Percentiles rank a stretch among this genome's conserved stretches.
Conservation (phyloP, 2,329 filamentous ascomycete species). For the Penicillium vulpinum region DNA sequence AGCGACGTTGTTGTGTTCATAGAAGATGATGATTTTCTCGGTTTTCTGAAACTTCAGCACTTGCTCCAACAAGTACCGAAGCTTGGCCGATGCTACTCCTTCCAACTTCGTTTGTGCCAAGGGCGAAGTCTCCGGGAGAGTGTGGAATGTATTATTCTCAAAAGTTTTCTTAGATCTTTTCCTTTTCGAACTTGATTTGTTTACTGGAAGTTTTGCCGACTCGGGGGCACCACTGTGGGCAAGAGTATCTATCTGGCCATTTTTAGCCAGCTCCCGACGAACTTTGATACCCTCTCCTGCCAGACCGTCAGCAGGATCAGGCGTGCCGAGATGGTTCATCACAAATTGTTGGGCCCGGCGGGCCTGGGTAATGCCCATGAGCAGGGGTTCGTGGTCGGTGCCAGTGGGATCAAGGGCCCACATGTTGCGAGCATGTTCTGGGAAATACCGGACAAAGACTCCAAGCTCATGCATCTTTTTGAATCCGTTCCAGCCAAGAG, state of each 20-base stretch:
- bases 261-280: slow-evolving; percentile 29
- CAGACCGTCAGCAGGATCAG: slow-evolving; percentile 44
- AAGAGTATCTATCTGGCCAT: slow-evolving; percentile 12
- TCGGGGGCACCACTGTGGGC: slow-evolving; percentile 20
- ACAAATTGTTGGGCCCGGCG: slow-evolving; percentile 58
- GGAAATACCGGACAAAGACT: slow-evolving; percentile 68
- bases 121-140: slow-evolving; percentile 47
- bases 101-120: slow-evolving; percentile 63
- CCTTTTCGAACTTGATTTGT: slow-evolving; percentile 27
- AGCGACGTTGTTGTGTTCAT: slow-evolving; percentile 82
- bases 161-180: slow-evolving; percentile 34
- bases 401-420: slow-evolving; percentile 66
- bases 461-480: slow-evolving; percentile 76
- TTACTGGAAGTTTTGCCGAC: slow-evolving; percentile 9
- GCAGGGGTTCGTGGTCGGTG: slow-evolving; percentile 45
- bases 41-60: slow-evolving; percentile 66
- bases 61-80: slow-evolving; percentile 78
- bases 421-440: slow-evolving; percentile 56
- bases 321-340: slow-evolving; percentile 34
- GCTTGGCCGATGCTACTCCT: slow-evolving; percentile 83
- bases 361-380: slow-evolving; percentile 60
- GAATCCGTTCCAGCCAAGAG: slow-evolving; percentile 65
- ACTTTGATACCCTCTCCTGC: slow-evolving; percentile 44
- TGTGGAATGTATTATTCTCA: slow-evolving; percentile 27
- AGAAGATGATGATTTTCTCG: slow-evolving; percentile 92